Percentiles rank a stretch among this genome's conserved stretches.
Evolutionary conservation across 768 basidiomycete genomes (phyloP).

Genomic region (Mycena chlorophos): DNA sequence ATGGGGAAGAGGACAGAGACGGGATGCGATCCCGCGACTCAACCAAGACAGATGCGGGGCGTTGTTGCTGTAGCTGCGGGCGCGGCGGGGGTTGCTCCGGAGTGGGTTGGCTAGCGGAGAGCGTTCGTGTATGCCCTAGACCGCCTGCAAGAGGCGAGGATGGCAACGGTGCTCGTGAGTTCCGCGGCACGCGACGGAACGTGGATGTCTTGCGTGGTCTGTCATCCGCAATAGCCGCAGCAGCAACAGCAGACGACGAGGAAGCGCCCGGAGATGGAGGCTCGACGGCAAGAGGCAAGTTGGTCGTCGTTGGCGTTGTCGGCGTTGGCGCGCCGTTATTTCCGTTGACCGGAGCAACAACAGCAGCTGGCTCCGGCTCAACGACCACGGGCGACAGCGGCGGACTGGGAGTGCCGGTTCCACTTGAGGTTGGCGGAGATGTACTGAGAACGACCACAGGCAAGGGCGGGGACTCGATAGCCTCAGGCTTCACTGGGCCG

Average conservation of each 20-base stretch:
- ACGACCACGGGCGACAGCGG: constrained; percentile 4
- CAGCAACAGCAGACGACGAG: not conserved
- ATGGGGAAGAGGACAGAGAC: constrained; percentile 18
- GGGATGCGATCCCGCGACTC: constrained; percentile 12
- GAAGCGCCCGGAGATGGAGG: constrained; percentile 4
- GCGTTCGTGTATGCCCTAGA: constrained; percentile 25
- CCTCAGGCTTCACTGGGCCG: constrained; percentile 1
- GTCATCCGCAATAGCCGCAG: constrained; percentile 8
- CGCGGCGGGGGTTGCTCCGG: constrained; percentile 5
- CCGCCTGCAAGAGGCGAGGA: constrained; percentile 34
- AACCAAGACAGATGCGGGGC: constrained; percentile 17
- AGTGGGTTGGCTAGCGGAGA: constrained; percentile 27
- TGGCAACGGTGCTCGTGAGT: constrained; percentile 34
- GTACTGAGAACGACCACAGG: constrained; percentile 15
- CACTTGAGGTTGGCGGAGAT: constrained; percentile 25
- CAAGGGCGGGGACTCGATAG: constrained; percentile 10
- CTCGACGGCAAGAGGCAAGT: constrained; percentile 1
- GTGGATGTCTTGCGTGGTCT: constrained; percentile 44
- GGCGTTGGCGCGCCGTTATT: too few species aligned
- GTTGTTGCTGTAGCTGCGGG: constrained; percentile 14
- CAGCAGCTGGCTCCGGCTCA: not conserved
- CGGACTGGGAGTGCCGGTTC: constrained; percentile 1
- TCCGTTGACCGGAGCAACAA: constrained; percentile 12
- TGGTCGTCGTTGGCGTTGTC: not conserved
- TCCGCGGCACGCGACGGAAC: constrained; percentile 51